Conservation (phyloP, 805 yeast species). For the Candida schatavii region DNA sequence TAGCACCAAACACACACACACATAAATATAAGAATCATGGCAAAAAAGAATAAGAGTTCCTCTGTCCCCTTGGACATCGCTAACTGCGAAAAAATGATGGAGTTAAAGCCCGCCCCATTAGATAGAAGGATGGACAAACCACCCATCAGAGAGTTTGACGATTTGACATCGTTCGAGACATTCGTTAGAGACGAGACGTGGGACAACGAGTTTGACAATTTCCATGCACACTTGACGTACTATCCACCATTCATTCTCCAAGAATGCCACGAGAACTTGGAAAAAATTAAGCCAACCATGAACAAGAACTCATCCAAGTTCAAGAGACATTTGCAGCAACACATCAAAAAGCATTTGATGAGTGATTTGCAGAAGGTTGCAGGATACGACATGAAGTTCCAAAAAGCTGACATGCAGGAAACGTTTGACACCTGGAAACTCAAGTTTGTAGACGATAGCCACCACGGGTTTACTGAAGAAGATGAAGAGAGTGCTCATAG, state of each 20-base stretch:
- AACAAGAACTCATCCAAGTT: slow-evolving; percentile 71
- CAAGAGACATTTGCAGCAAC: slow-evolving; percentile 72
- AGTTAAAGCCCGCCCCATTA: slow-evolving; percentile 38
- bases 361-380: slow-evolving; percentile 61
- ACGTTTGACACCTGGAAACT: slow-evolving; percentile 52
- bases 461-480: slow-evolving; percentile 51
- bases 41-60: slow-evolving; percentile 28
- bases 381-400: slow-evolving; percentile 56
- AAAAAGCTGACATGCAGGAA: slow-evolving; percentile 46
- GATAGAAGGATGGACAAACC: slow-evolving; percentile 42
- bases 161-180: slow-evolving; percentile 57
- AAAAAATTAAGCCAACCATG: slow-evolving; percentile 67
- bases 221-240: slow-evolving; percentile 64
- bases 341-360: slow-evolving; percentile 66
- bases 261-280: slow-evolving; percentile 66
- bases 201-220: slow-evolving; percentile 70
- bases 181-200: slow-evolving; percentile 70
- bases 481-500: slow-evolving; percentile 47
- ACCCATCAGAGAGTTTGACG: slow-evolving; percentile 54
- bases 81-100: slow-evolving; percentile 36
- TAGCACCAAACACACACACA: no score
- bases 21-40: slow-evolving; percentile 19
- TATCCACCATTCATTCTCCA: slow-evolving; percentile 72
- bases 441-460: slow-evolving; percentile 58
- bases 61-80: slow-evolving; percentile 33